These are phyloP conservation scores for Cerrena zonata DNA, from an alignment of 1,284 basidiomycete species.

Conservation along the genomic window DNA sequence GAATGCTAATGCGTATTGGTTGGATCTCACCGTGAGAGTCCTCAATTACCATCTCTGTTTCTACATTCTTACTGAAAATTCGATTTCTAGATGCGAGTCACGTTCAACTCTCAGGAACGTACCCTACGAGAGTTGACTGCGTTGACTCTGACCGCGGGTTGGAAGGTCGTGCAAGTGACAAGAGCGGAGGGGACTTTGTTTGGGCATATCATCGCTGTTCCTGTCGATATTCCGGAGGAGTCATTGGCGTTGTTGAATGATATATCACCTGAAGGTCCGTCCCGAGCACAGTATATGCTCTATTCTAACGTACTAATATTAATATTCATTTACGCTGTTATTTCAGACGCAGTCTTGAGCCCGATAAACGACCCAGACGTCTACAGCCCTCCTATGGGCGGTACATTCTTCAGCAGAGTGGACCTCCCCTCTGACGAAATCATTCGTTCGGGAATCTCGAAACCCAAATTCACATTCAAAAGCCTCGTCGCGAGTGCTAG, in stretches of 20 bases:
- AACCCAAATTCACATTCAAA: neutral
- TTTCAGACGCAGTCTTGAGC: no score
- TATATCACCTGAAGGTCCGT: slow-evolving; percentile 5
- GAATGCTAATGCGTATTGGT: slow-evolving; percentile 64
- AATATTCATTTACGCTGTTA: neutral
- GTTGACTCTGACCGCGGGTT: slow-evolving; percentile 56
- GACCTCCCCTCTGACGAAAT: slow-evolving; percentile 26
- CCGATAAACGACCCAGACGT: neutral
- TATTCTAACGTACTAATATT: neutral
- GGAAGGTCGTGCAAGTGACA: slow-evolving; percentile 57
- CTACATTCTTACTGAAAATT: slow-evolving; percentile 4
- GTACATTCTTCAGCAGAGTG: slow-evolving; percentile 24
- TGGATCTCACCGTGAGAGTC: slow-evolving; percentile 58
- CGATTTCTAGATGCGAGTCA: slow-evolving; percentile 55
- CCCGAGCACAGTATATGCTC: neutral
- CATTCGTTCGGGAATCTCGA: slow-evolving; percentile 5
- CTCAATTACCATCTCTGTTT: neutral
- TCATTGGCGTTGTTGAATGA: slow-evolving; percentile 14
- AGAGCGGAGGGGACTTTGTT: slow-evolving; percentile 58
- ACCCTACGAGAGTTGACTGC: slow-evolving; percentile 60
- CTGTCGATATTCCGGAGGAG: slow-evolving; percentile 40
- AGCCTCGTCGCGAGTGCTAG: slow-evolving; percentile 2
- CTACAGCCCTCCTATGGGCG: slow-evolving; percentile 21
- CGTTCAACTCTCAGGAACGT: slow-evolving; percentile 66
- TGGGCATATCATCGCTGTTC: slow-evolving; percentile 61